Base-by-base conservation (phyloP, 2,329 filamentous ascomycete genomes). In the Clarireedia sp. region DNA sequence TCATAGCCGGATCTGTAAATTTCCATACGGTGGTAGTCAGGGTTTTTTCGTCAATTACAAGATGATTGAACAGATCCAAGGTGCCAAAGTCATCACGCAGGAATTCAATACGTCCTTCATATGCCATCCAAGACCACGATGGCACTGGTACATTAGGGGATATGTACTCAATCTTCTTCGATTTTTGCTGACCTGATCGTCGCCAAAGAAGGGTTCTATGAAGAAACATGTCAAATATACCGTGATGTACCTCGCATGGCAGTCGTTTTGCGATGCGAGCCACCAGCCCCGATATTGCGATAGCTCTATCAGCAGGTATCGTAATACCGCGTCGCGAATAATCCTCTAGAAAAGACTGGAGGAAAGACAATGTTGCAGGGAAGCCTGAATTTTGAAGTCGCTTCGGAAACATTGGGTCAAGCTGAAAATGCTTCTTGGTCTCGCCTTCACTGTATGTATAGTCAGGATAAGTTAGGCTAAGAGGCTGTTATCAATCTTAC, bases 401-500 rank as follows among this genome's bases (percentile, higher is more conserved):
- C 26, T 29, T 29, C 9, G 52, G 40, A 59, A 70, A 71, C 2
- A 60, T 59, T 0, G 67, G 59, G 36, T 69, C 66, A 0, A 64
- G 66, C 0, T 68, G 60, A 19, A 70, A 66, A 16, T 29, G 26
- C 26, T 29, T 29, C 26, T 29, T 29, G 6, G 26, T 29, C 26
- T 29, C 6, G 26, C 3, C 9, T 10, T 29, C 2, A 29, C 26
- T 29, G 9, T 29, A 29, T 29, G 56, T 58, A 46, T 46, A 9
- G 19, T 46, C 12, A 46, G 14, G 17, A 46, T 26, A 26, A 26
- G 14, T 3, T 17, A 46, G 44, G 5, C 7, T 46, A 14, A 46
- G 44, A n/a, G 21, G 26, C 44, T 46, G 19, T 29, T 9, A 7
- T 29, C 8, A 29, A 46, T 23, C 12, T 72, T 21, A 55, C 54